A percentile compares a stretch with the other conserved stretches of the same genome.
These are phyloP conservation scores for Saccharomyces jurei DNA, from an alignment of 805 yeast species.

Conservation along the genomic window DNA sequence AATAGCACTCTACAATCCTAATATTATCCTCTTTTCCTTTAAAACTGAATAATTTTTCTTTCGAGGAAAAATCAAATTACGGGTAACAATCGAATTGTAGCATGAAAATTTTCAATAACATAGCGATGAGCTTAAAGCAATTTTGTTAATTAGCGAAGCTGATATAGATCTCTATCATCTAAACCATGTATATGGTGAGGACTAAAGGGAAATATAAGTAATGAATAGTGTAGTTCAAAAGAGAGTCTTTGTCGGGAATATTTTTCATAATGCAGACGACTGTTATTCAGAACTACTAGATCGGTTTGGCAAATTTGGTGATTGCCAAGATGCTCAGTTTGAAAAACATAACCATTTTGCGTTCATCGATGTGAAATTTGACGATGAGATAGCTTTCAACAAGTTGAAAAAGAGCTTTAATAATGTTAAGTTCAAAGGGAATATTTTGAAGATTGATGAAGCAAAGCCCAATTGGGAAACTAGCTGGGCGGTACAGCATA, in stretches of 20 bases:
- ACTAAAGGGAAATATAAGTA: background rate
- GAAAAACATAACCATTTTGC: slow-evolving; percentile 57
- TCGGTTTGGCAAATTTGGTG: slow-evolving; percentile 61
- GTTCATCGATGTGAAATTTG: slow-evolving; percentile 51
- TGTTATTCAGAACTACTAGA: slow-evolving; percentile 37
- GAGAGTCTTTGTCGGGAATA: slow-evolving; percentile 28
- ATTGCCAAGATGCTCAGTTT: slow-evolving; percentile 36
- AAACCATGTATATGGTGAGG: background rate
- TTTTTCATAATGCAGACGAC: slow-evolving; percentile 17
- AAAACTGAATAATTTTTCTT: background rate
- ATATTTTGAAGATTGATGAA: slow-evolving; percentile 47
- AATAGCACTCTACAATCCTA: too few relatives aligned
- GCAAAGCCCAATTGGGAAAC: slow-evolving; percentile 53
- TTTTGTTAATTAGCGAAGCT: background rate
- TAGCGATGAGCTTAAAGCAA: background rate
- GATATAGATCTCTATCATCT: background rate
- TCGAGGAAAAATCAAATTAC: background rate
- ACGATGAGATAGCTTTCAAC: slow-evolving; percentile 33
- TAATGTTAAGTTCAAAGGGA: slow-evolving; percentile 71
- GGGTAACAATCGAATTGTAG: background rate
- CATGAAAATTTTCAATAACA: background rate
- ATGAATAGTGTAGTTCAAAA: slow-evolving; percentile 10
- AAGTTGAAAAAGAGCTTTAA: slow-evolving; percentile 51
- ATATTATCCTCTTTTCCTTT: background rate
- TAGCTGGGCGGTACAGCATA: slow-evolving; percentile 40